A percentile compares a stretch with the other conserved stretches of the same genome.
Evolutionary conservation across 1,139 yeast genomes (phyloP).

Genomic region (Scheffersomyces lignicola): DNA sequence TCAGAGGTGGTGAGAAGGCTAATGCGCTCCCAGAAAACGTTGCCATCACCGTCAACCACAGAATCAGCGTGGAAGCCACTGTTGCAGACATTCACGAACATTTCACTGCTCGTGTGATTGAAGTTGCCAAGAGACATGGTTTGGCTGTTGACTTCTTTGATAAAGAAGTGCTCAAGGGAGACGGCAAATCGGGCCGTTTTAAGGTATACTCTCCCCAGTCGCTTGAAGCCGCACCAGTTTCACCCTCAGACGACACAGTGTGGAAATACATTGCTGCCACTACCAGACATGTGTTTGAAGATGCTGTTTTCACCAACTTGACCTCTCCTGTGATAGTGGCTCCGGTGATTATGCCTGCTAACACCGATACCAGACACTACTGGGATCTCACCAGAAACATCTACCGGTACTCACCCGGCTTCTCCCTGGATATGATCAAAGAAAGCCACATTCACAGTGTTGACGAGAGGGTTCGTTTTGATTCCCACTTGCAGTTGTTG

Average conservation of each 20-base stretch:
- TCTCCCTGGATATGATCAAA: slow-evolving; percentile 15
- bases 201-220: slow-evolving; percentile 13
- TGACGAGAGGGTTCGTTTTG: slow-evolving; percentile 33
- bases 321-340: slow-evolving; percentile 49
- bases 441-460: slow-evolving; percentile 34
- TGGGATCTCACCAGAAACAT: slow-evolving; percentile 70
- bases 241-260: slow-evolving; percentile 33
- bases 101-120: slow-evolving; percentile 20
- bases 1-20: slow-evolving; percentile 35
- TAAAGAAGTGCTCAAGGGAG: slow-evolving; percentile 15
- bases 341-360: slow-evolving; percentile 70
- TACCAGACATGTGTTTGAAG: slow-evolving; percentile 41
- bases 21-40: slow-evolving; percentile 39
- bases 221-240: slow-evolving; percentile 32
- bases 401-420: slow-evolving; percentile 56
- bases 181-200: slow-evolving; percentile 23
- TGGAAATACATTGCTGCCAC: slow-evolving; percentile 42
- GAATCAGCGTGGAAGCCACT: slow-evolving; percentile 30
- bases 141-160: slow-evolving; percentile 21
- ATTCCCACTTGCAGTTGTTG: slow-evolving; percentile 34
- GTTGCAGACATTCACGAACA: slow-evolving; percentile 21
- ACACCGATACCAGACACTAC: slow-evolving; percentile 78
- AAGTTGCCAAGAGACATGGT: slow-evolving; percentile 26
- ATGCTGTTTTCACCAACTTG: slow-evolving; percentile 31
- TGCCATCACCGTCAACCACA: slow-evolving; percentile 27